Conservation (phyloP, 2,329 filamentous ascomycete species). For the Cladosporium phlei region DNA sequence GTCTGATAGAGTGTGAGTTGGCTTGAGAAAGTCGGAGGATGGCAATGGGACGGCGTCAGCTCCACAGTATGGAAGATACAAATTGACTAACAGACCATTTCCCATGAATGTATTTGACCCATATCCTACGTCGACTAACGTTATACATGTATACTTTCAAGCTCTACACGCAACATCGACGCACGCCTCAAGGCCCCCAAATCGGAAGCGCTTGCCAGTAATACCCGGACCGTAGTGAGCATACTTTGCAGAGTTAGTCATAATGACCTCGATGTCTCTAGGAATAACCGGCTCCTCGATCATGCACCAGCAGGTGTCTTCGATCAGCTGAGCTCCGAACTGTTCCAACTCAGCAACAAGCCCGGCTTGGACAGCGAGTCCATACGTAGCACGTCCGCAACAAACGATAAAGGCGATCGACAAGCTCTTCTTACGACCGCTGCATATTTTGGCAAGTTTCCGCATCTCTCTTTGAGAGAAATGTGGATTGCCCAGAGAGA, state of each 20-base stretch:
- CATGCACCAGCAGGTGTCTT: conserved; percentile 49
- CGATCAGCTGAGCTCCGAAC: conserved; percentile 40
- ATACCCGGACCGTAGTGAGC: conserved; percentile 39
- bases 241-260: conserved; percentile 47
- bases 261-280: conserved; percentile 27
- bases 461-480: conserved; percentile 38
- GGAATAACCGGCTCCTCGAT: conserved; percentile 39
- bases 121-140: too few relatives aligned
- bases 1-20: conserved; percentile 6
- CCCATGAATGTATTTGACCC: too few relatives aligned
- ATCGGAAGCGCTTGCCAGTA: conserved; percentile 21
- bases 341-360: conserved; percentile 28
- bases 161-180: conserved; percentile 20
- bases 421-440: conserved; percentile 23
- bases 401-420: conserved; percentile 7
- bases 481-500: conserved; percentile 46
- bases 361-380: conserved; percentile 26
- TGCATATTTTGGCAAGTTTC: conserved; percentile 29
- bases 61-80: too few relatives aligned
- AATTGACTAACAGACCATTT: too few relatives aligned
- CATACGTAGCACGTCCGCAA: conserved; percentile 20
- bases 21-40: background rate
- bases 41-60: background rate
- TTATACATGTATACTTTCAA: too few relatives aligned
- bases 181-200: conserved; percentile 24